Evolutionary conservation across 805 yeast genomes (phyloP).

Genomic region (Maudiozyma turicensis): DNA sequence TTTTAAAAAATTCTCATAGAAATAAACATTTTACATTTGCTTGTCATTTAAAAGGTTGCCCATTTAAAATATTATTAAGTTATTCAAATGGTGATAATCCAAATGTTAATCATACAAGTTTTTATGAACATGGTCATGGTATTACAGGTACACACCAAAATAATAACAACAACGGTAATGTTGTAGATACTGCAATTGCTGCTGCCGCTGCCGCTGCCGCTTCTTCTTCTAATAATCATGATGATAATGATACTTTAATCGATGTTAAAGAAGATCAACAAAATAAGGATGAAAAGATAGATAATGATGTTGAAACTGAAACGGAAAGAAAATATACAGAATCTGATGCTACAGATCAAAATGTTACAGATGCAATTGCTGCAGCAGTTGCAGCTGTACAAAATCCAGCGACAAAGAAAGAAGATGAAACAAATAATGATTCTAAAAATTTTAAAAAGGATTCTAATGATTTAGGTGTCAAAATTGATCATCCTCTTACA

Average conservation of each 20-base stretch:
- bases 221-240: too few species aligned
- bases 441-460: not conserved
- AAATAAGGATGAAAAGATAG: not conserved
- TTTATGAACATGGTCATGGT: not conserved
- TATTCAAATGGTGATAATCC: slow-evolving; percentile 14
- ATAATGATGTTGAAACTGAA: slow-evolving; percentile 2
- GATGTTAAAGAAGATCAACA: not conserved
- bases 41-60: slow-evolving; percentile 28
- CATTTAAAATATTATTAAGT: slow-evolving; percentile 26
- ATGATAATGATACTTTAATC: not conserved
- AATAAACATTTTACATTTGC: slow-evolving; percentile 31
- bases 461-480: not conserved
- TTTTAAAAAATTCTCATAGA: slow-evolving; percentile 28
- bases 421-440: not conserved
- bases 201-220: not conserved
- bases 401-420: slow-evolving; percentile 6
- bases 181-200: not conserved
- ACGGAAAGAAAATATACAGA: slow-evolving; percentile 8
- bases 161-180: not conserved
- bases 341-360: slow-evolving; percentile 17
- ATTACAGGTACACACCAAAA: not conserved
- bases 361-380: slow-evolving; percentile 28
- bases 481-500: not conserved
- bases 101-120: not conserved
- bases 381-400: slow-evolving; percentile 30